Conservation (phyloP, 148 eudicot species). For the Persicaria tinctoria region DNA sequence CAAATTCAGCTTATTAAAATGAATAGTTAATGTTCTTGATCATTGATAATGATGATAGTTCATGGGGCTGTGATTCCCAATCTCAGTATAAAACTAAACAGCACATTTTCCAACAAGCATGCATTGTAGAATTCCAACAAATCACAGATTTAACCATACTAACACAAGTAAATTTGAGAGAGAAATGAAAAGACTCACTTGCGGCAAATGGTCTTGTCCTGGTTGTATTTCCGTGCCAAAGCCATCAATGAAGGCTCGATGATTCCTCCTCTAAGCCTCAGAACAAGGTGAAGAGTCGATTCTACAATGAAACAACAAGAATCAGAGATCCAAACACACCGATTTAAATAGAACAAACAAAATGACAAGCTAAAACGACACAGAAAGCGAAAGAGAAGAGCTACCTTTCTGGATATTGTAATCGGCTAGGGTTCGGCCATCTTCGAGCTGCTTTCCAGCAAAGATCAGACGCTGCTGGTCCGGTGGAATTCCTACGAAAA, state of each 20-base stretch:
- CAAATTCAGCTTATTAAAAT: background rate
- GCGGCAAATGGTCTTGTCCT: constrained; percentile 22
- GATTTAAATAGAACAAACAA: background rate
- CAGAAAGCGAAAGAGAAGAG: background rate
- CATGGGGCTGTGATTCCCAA: background rate
- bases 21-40: background rate
- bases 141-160: too few species aligned
- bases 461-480: constrained; percentile 25
- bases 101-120: background rate
- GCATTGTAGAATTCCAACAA: background rate
- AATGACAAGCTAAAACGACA: background rate
- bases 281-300: constrained; percentile 24
- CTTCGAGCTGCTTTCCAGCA: constrained; percentile 26
- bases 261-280: constrained; percentile 29
- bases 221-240: constrained; percentile 25
- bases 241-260: constrained; percentile 24
- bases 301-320: constrained; percentile 5
- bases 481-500: constrained; percentile 15
- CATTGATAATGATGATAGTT: too few species aligned
- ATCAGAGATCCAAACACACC: background rate
- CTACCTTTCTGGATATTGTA: constrained; percentile 32
- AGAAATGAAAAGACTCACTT: constrained; percentile 15
- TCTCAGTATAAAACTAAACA: background rate
- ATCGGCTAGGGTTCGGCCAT: constrained; percentile 30
- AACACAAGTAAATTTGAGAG: background rate